A percentile compares a stretch with the other conserved stretches of the same genome.
These are phyloP conservation scores for Helichrysum umbraculigerum DNA, from an alignment of 129 eudicot species.

Conservation along the genomic window DNA sequence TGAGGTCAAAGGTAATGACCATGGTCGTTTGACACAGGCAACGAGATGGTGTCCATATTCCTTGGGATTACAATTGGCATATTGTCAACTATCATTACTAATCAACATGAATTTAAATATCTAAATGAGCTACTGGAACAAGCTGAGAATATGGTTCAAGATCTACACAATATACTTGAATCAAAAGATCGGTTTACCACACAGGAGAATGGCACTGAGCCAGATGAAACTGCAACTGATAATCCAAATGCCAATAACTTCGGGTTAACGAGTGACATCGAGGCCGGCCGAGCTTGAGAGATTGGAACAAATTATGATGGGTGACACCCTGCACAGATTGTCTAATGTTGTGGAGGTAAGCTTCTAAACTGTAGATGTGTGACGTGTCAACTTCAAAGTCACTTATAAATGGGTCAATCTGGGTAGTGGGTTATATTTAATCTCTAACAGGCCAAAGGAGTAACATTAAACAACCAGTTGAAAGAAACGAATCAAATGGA, in stretches of 20 bases:
- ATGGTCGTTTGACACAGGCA: constrained; percentile 19
- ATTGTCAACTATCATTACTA: constrained; percentile 34
- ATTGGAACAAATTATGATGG: constrained; percentile 56
- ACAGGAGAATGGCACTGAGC: constrained; percentile 43
- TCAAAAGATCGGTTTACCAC: constrained; percentile 55
- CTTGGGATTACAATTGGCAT: constrained; percentile 64
- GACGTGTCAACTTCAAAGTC: neutral
- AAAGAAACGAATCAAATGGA: neutral
- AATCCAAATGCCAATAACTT: constrained; percentile 31
- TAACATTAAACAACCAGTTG: neutral
- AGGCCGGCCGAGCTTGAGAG: constrained; percentile 89
- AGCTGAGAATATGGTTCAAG: constrained; percentile 64
- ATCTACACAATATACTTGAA: constrained; percentile 67
- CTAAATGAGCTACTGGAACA: constrained; percentile 57
- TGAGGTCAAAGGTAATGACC: neutral
- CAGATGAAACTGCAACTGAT: constrained; percentile 20
- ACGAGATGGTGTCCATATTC: constrained; percentile 45
- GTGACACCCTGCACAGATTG: constrained; percentile 30
- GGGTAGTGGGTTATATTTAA: neutral
- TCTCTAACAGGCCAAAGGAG: neutral
- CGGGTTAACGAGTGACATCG: constrained; percentile 56
- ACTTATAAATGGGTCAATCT: neutral
- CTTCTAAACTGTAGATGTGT: neutral
- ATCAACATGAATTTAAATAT: constrained; percentile 47
- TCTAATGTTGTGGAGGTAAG: constrained; percentile 54